These are phyloP conservation scores for Acanthamoeba sp. DNA, from an alignment of 208 protist species.

Conservation along the genomic window DNA sequence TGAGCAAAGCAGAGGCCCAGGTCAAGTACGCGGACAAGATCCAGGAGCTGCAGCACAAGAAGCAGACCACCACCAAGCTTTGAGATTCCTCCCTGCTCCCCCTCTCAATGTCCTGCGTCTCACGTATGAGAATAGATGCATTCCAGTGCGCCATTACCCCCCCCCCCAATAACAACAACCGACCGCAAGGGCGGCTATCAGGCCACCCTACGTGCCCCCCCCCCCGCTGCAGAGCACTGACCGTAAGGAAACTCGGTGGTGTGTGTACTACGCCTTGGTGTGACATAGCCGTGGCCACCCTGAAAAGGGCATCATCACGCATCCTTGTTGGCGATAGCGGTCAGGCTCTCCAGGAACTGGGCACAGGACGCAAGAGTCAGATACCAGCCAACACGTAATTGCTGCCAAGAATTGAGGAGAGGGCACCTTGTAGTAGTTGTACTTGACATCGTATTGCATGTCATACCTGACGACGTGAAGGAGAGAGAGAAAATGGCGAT, in stretches of 20 bases:
- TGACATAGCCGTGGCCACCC: no score
- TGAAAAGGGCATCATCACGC: no score
- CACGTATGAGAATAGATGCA: no score
- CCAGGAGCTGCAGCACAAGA: background rate
- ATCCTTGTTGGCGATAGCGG: background rate
- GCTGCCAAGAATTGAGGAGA: background rate
- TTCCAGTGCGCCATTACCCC: no score
- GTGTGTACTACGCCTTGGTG: no score
- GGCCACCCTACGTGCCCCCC: no score
- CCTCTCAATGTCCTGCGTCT: no score
- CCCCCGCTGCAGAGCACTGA: no score
- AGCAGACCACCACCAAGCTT: background rate
- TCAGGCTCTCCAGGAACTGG: background rate
- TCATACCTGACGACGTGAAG: background rate
- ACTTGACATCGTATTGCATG: conserved; percentile 78
- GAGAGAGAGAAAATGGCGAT: background rate
- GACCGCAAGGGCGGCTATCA: no score
- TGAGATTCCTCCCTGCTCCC: no score
- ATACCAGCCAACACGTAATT: background rate
- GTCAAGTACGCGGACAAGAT: conserved; percentile 59
- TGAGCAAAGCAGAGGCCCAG: background rate
- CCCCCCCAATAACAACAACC: no score
- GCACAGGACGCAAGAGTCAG: background rate
- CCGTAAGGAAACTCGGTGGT: no score
- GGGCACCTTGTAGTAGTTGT: conserved; percentile 74